phyloP scores from a whole-genome alignment of 257 asterid genomes.

The Solanum piurae region DNA sequence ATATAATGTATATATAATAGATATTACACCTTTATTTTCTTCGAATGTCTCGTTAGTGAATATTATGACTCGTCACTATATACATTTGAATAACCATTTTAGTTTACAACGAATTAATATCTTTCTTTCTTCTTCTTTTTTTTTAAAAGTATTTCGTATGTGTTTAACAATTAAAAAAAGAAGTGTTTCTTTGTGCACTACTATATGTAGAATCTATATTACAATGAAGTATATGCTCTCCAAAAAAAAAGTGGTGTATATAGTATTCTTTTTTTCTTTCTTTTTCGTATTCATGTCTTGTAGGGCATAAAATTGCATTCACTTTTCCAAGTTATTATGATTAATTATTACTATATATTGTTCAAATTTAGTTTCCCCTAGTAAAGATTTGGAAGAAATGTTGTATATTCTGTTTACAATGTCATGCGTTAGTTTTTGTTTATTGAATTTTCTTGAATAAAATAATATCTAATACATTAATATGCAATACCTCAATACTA shows the following conservation, averaged over 20 bases:
- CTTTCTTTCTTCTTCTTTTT: background rate
- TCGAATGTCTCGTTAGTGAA: background rate
- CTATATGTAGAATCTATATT: background rate
- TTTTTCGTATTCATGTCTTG: background rate
- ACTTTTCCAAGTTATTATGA: background rate
- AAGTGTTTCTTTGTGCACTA: background rate
- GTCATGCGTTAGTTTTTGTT: background rate
- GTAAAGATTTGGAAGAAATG: background rate
- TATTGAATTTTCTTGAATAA: background rate
- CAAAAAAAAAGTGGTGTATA: background rate
- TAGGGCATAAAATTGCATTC: background rate
- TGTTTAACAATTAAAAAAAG: background rate
- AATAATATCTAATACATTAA: background rate
- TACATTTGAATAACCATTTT: background rate
- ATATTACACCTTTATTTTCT: background rate
- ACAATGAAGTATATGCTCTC: background rate
- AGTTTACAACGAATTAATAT: background rate
- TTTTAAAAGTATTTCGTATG: background rate
- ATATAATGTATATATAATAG: background rate
- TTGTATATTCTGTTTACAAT: background rate
- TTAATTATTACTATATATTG: background rate
- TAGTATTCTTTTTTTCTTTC: background rate
- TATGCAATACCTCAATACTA: background rate
- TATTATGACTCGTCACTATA: background rate
- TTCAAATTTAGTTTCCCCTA: background rate